Conservation (phyloP, 2,329 filamentous ascomycete species). For the Stachybotrys elegans region DNA sequence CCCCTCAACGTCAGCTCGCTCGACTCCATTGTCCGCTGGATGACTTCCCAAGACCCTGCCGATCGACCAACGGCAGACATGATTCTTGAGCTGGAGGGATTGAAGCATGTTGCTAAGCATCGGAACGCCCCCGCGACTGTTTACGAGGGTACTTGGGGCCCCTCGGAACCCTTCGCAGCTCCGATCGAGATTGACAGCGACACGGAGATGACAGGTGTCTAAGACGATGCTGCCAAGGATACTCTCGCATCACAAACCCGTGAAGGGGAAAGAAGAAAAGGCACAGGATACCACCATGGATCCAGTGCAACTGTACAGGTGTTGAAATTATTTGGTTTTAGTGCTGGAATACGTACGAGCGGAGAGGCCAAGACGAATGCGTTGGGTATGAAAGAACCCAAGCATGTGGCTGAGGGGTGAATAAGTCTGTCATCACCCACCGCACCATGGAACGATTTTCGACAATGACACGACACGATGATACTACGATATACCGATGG, state of each 20-base stretch:
- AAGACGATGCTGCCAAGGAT: slow-evolving; percentile 13
- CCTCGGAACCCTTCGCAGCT: slow-evolving; percentile 48
- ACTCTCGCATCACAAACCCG: neutral
- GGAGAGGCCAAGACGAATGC: too few species aligned
- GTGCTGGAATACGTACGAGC: slow-evolving; percentile 16
- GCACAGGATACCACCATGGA: slow-evolving; percentile 1
- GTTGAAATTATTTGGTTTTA: slow-evolving; percentile 13
- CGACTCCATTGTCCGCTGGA: slow-evolving; percentile 78
- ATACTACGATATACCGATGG: slow-evolving; percentile 21
- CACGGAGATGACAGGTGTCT: slow-evolving; percentile 57
- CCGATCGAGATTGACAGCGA: slow-evolving; percentile 36
- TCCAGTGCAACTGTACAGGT: slow-evolving; percentile 12
- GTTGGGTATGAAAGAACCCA: too few species aligned
- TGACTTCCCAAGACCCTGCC: slow-evolving; percentile 73
- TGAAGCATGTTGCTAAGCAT: slow-evolving; percentile 74
- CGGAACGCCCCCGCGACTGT: slow-evolving; percentile 87
- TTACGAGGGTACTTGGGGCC: slow-evolving; percentile 94
- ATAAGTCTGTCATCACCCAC: too few species aligned
- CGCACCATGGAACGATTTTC: slow-evolving; percentile 12
- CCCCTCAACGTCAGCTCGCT: slow-evolving; percentile 67
- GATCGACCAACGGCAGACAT: slow-evolving; percentile 71
- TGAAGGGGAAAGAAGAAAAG: neutral
- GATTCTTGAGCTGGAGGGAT: slow-evolving; percentile 65
- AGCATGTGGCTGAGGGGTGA: too few species aligned
- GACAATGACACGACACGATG: slow-evolving; percentile 20